phyloP scores from a whole-genome alignment of 345 rosid genomes.

The Capsella bursapastoris region DNA sequence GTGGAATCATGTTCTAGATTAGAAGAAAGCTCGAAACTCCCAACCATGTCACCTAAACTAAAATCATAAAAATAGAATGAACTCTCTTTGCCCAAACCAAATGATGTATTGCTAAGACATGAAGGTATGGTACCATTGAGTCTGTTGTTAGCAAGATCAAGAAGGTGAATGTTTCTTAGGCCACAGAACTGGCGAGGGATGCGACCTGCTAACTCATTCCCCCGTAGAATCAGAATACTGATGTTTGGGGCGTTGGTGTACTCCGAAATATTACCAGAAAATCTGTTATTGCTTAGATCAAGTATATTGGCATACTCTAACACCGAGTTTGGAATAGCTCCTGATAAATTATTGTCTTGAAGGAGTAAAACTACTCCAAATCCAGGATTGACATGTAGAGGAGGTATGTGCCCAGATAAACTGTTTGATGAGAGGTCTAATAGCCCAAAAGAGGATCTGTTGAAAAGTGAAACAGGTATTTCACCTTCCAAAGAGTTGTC shows the following conservation, averaged over 20 bases:
- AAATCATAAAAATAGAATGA: no score
- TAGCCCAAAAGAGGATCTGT: neutral
- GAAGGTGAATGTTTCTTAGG: neutral
- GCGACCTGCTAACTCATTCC: neutral
- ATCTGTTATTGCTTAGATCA: conserved; percentile 13
- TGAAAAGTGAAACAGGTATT: neutral
- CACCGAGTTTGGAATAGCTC: neutral
- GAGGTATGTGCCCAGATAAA: conserved; percentile 22
- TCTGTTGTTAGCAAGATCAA: conserved; percentile 18
- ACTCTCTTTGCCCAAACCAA: neutral
- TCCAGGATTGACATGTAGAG: neutral
- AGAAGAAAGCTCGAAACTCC: no score
- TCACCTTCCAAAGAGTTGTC: conserved; percentile 22
- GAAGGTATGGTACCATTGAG: conserved; percentile 24
- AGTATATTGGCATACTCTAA: neutral
- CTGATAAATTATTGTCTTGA: neutral
- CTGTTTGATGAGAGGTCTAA: conserved; percentile 27
- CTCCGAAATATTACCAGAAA: neutral
- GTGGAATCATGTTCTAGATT: no score
- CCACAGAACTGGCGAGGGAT: conserved; percentile 10
- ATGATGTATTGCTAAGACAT: conserved; percentile 10
- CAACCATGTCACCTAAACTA: no score
- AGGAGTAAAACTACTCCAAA: neutral
- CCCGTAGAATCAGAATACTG: neutral
- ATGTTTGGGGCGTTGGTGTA: neutral